Conservation (phyloP, 1,284 basidiomycete species). For the Polyporus tsugae region DNA sequence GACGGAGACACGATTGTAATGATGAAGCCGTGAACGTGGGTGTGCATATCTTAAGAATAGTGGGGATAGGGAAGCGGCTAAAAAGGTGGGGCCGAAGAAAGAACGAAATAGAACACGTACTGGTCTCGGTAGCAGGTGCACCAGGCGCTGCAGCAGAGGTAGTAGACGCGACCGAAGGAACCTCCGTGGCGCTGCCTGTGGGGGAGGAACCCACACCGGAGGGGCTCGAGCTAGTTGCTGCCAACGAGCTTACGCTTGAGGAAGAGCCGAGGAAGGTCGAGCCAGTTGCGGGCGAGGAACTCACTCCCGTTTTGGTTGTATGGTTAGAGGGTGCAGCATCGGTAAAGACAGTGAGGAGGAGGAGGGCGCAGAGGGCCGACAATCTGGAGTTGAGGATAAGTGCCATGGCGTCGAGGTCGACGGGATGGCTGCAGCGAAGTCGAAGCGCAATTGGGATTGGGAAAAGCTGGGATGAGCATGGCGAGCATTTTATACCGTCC, state of each 20-base stretch:
- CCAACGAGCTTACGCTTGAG: constrained; percentile 2
- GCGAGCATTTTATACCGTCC: constrained; percentile 14
- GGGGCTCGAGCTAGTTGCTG: constrained; percentile 17
- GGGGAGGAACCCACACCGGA: neutral
- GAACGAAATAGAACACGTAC: constrained; percentile 9
- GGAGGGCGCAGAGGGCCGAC: constrained; percentile 31
- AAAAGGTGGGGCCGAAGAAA: neutral
- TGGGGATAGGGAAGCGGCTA: neutral
- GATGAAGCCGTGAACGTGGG: neutral
- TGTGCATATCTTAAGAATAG: neutral
- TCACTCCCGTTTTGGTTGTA: neutral
- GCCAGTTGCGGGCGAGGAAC: constrained; percentile 5
- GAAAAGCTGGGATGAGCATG: constrained; percentile 21
- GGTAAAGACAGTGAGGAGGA: constrained; percentile 25
- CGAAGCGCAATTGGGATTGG: constrained; percentile 16
- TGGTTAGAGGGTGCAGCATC: constrained; percentile 16
- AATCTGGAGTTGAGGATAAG: constrained; percentile 26
- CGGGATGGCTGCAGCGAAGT: neutral
- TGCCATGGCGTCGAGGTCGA: constrained; percentile 5
- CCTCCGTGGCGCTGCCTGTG: neutral
- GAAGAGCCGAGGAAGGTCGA: constrained; percentile 2
- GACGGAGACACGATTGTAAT: neutral
- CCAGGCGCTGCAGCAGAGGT: constrained; percentile 16
- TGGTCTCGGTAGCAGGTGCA: constrained; percentile 18
- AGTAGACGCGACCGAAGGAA: neutral